Evolutionary conservation across 2,329 filamentous ascomycete species (phyloP), one percentile per base, ranked within the genome.

Genomic region (Sporothrix curviconia): DNA sequence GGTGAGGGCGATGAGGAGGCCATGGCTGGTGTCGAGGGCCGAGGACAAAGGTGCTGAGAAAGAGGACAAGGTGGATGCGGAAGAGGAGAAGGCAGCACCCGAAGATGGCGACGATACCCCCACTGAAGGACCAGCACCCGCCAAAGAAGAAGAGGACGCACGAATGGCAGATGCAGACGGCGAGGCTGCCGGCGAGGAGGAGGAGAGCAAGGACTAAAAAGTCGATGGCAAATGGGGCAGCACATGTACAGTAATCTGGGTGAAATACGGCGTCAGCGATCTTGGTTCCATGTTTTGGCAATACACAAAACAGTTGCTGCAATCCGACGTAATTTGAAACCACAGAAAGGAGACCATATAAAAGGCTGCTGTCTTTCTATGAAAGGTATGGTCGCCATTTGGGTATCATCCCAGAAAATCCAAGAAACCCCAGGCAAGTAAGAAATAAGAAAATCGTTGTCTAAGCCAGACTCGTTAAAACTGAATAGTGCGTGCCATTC

Each of bases 81-180:
- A 7, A 4, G 34, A 55, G 19, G 8, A 34, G 14, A 32, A n/a
- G 28, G 7, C 19, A 17, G 44, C 14, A 2, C 28, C 43, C 9
- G 15, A 44, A 25, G 42, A 54, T 4, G 15, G 42, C 7, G 51
- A 15, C 2, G 44, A 46, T 17, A 32, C 34, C 19, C 19, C 37
- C 25, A 17, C 24, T 4, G 32, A 7, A 4, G 44, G 39, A 37
- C n/a, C 49, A n/a, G n/a, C n/a, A n/a, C n/a, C n/a, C n/a, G n/a
- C n/a, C 2, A 30, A 2, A 3, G 49, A 30, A 22, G 44, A 42
- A 8, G 40, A 47, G n/a, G 58, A 61, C 24, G 44, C 53, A 4
- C 17, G 43, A 11, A 61, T 61, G 60, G 53, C 43, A 2, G 59
- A 59, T 46, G 52, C 51, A 4, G 58, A 25, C 1, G 52, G 28